Evolutionary conservation across 495 filamentous ascomycete genomes (phyloP), one percentile per base, ranked within the genome.

Genomic region (Trypethelium eluteriae): DNA sequence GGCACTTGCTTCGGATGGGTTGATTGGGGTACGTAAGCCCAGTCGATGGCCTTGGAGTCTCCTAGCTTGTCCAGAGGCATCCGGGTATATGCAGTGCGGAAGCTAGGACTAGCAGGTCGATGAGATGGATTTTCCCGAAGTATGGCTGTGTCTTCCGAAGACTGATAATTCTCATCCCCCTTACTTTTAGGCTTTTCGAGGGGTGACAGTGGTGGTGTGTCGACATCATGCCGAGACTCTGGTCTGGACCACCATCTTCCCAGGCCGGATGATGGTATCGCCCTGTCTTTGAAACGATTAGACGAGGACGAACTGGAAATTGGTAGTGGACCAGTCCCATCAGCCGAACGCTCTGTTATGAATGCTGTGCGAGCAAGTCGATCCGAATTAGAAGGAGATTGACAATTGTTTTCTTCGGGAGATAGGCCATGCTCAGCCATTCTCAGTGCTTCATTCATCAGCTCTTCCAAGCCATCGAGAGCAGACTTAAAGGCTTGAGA

Each of bases 1-100:
- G 53, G 41, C 7, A 12, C 44, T 57, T 41, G 47, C 2, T 46
- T 11, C 61, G 36, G 14, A 39, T 9, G 41, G 49, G 41, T 32
- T 36, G 25, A 32, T 50, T 11, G 2, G 5, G 47, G n/a, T 11
- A 39, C 14, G 61, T 73, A 69, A 2, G 71, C 69, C 66, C 66
- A 73, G 44, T 73, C 69, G 12, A 69, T 56, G 2, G 64, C 63
- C 12, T 62, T 59, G 2, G 68, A 59, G 41, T 47, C 53, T 56
- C 44, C 64, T 2, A 59, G 35, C 44, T 64, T 44, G 9, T 53
- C 18, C 3, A 34, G 62, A 39, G 46, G 44, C 11, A 56, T 38
- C 35, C 35, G 16, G 2, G 47, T 16, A 16, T 64, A 53, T 18
- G 18, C 18, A 5, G 49, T 53, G 7, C 41, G 41, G 41, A 7